Evolutionary conservation across 305 asterid species (phyloP).

Genomic region (Fraxinus nigra): DNA sequence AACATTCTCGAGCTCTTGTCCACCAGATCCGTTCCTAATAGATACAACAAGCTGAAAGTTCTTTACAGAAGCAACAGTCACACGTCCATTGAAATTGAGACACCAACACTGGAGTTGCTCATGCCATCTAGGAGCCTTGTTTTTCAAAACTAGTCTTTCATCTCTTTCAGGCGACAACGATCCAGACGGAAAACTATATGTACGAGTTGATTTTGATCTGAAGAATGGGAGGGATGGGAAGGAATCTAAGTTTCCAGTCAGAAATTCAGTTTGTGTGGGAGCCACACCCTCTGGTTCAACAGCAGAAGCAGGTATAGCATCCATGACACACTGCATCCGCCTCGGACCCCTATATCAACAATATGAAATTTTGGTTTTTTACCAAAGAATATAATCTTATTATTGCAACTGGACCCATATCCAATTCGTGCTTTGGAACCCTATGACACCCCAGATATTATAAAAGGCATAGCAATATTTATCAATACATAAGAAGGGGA

Average conservation of each 20-base stretch:
- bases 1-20: conserved; percentile 55
- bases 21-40: conserved; percentile 33
- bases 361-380: background rate
- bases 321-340: conserved; percentile 87
- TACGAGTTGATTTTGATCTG: conserved; percentile 74
- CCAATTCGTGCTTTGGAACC: background rate
- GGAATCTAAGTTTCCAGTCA: conserved; percentile 60
- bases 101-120: conserved; percentile 99
- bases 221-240: conserved; percentile 75
- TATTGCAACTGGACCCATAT: background rate
- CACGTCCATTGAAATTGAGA: conserved; percentile 87
- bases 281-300: conserved; percentile 72
- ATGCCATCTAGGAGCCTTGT: conserved; percentile 98
- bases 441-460: background rate
- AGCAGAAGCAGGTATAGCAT: conserved; percentile 61
- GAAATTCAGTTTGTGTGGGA: conserved; percentile 81
- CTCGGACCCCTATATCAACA: conserved; percentile 78
- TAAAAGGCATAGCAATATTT: background rate
- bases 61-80: conserved; percentile 91
- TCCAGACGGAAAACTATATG: conserved; percentile 51
- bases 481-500: background rate
- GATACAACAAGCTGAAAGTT: conserved; percentile 89
- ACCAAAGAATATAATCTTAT: background rate
- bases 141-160: conserved; percentile 59
- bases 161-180: conserved; percentile 45